Base-by-base conservation (phyloP, 2,329 filamentous ascomycete species). In the Aspergillus phoenicis region DNA sequence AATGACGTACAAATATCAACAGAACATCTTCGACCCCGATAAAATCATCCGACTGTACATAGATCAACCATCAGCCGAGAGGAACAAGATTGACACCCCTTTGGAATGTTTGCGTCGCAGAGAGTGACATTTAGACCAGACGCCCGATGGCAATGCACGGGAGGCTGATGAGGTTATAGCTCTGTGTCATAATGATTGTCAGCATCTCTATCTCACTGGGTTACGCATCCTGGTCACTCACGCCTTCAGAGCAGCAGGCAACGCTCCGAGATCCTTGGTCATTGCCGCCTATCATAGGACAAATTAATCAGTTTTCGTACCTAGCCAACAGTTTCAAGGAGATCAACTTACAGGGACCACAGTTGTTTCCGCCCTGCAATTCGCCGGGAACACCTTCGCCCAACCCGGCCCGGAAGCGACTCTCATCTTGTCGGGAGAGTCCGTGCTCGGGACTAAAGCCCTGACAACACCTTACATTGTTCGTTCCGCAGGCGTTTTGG, bases 401-500 rank as follows among this genome's bases (percentile, higher is more conserved):
- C 28, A 51, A 13, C 22, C 47, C 17, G 8, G 15, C 15, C 26
- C 47, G 17, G 13, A 17, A 51, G 7, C 13, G 24, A 30, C 5
- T 17, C 47, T n/a, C 47, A 10, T 22, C n/a, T 11, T 30, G 15
- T 11, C 24, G 47, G 47, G 13, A 17, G 26, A 28, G 24, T 5
- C 47, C 47, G n/a, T 51, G 47, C 24, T 51, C 17, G 3, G 26
- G 24, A 28, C n/a, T 51, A 26, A 51, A 51, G 5, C 26, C 47
- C 7, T 28, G 15, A n/a, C 47, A 51, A n/a, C 47, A 51, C 26
- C 17, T 30, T 8, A 51, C 47, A 28, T 26, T 51, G 47, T 51
- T 51, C 6, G 24, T 15, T 28, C 47, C 47, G 48, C 63, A 65
- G 53, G 28, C 20, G 4, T 59, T 54, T 41, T 60, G 20, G 2